phyloP scores from a whole-genome alignment of 176 grass and related monocot species.

The Hyparrhenia diplandra region DNA sequence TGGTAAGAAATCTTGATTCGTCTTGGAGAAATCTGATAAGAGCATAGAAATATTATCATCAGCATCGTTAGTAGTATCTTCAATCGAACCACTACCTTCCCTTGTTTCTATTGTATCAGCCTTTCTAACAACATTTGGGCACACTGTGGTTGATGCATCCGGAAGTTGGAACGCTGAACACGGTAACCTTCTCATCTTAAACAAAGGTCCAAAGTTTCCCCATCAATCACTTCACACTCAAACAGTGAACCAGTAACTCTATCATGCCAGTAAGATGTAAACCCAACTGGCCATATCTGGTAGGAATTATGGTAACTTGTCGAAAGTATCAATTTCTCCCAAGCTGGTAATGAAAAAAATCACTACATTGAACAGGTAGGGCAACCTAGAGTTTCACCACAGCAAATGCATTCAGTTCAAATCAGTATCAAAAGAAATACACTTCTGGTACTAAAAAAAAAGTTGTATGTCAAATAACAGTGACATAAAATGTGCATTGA shows the following conservation, averaged over 20 bases:
- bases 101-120: slow-evolving; percentile 55
- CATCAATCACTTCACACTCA: slow-evolving; percentile 86
- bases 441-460: slow-evolving; percentile 4
- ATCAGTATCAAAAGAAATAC: slow-evolving; percentile 31
- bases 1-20: slow-evolving; percentile 53
- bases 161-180: slow-evolving; percentile 77
- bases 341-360: slow-evolving; percentile 80
- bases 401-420: slow-evolving; percentile 27
- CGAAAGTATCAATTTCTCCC: slow-evolving; percentile 81
- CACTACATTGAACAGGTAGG: slow-evolving; percentile 79
- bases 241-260: slow-evolving; percentile 92
- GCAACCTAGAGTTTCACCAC: slow-evolving; percentile 55
- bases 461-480: slow-evolving; percentile 9
- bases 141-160: slow-evolving; percentile 67
- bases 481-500: slow-evolving; percentile 3
- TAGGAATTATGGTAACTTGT: slow-evolving; percentile 62
- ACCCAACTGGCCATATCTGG: slow-evolving; percentile 92
- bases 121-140: slow-evolving; percentile 48
- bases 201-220: slow-evolving; percentile 74
- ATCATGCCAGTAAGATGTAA: slow-evolving; percentile 92
- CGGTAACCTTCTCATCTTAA: slow-evolving; percentile 78
- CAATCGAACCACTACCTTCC: slow-evolving; percentile 49
- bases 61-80: slow-evolving; percentile 50
- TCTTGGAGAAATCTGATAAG: slow-evolving; percentile 45
- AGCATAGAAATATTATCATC: slow-evolving; percentile 70